These are phyloP conservation scores for Hippophae gyantsensis DNA, from an alignment of 306 rosid species.

Conservation along the genomic window DNA sequence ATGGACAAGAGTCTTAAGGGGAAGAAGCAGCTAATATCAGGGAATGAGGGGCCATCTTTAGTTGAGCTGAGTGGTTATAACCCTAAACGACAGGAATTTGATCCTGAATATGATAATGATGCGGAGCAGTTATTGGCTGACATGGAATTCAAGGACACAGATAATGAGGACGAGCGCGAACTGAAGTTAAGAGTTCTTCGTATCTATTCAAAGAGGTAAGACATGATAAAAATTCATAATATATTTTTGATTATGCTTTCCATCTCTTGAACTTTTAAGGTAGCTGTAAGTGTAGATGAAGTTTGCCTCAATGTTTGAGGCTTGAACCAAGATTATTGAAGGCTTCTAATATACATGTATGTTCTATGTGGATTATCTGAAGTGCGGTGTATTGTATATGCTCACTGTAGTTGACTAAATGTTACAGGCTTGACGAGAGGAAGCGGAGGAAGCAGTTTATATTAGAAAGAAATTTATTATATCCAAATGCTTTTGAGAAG, in stretches of 20 bases:
- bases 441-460: constrained; percentile 84
- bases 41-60: constrained; percentile 68
- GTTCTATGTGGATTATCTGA: too few relatives aligned
- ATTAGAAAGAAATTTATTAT: constrained; percentile 66
- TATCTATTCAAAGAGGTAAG: constrained; percentile 69
- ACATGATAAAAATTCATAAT: neutral
- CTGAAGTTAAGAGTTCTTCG: constrained; percentile 69
- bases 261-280: neutral
- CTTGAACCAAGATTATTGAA: too few relatives aligned
- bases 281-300: neutral
- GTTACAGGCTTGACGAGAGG: constrained; percentile 88
- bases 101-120: constrained; percentile 90
- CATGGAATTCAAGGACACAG: constrained; percentile 93
- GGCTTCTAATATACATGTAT: too few relatives aligned
- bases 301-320: neutral
- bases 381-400: neutral
- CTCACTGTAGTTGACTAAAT: constrained; percentile 5
- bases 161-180: constrained; percentile 76
- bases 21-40: constrained; percentile 50
- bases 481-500: constrained; percentile 72
- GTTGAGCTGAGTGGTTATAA: constrained; percentile 86
- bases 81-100: constrained; percentile 75
- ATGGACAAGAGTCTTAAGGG: constrained; percentile 57
- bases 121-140: constrained; percentile 88
- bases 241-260: constrained; percentile 9